phyloP scores from a whole-genome alignment of 1,284 basidiomycete species.

The Rhodotorula sp. region DNA sequence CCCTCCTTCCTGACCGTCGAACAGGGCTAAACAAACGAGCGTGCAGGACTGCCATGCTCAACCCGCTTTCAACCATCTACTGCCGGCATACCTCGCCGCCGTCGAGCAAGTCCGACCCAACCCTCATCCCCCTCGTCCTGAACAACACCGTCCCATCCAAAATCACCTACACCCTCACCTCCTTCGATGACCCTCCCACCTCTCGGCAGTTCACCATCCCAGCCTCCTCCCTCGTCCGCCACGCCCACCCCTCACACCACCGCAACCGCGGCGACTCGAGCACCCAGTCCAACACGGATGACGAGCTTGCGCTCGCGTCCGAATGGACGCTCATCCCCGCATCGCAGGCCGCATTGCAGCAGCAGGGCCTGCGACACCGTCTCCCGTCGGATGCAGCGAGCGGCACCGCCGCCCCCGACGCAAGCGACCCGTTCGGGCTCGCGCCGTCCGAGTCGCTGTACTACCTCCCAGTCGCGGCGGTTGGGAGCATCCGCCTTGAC shows the following conservation, averaged over 20 bases:
- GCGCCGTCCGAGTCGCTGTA: slow-evolving; percentile 71
- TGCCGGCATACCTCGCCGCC: slow-evolving; percentile 57
- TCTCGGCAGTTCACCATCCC: slow-evolving; percentile 36
- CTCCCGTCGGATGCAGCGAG: slow-evolving; percentile 12
- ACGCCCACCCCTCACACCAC: slow-evolving; percentile 49
- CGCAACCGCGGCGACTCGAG: slow-evolving; percentile 62
- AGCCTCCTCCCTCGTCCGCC: slow-evolving; percentile 37
- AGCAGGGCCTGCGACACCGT: slow-evolving; percentile 19
- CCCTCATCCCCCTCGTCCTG: slow-evolving; percentile 76
- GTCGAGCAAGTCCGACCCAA: slow-evolving; percentile 46
- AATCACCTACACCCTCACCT: slow-evolving; percentile 73
- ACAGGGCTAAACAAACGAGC: neutral
- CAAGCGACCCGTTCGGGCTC: slow-evolving; percentile 53
- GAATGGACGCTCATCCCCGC: slow-evolving; percentile 46
- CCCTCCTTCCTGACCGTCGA: neutral
- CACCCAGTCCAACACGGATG: slow-evolving; percentile 45
- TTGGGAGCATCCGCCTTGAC: slow-evolving; percentile 71
- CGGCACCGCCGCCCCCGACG: slow-evolving; percentile 42
- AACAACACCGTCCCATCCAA: slow-evolving; percentile 83
- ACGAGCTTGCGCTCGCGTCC: slow-evolving; percentile 50
- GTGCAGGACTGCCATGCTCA: slow-evolving; percentile 72
- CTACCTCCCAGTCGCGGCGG: slow-evolving; percentile 69
- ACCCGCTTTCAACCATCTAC: slow-evolving; percentile 67
- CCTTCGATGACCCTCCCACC: slow-evolving; percentile 59
- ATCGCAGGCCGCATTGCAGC: slow-evolving; percentile 47